These are phyloP conservation scores for Cordyceps tenuipes DNA, from an alignment of 2,329 filamentous ascomycete genomes.

Conservation along the genomic window DNA sequence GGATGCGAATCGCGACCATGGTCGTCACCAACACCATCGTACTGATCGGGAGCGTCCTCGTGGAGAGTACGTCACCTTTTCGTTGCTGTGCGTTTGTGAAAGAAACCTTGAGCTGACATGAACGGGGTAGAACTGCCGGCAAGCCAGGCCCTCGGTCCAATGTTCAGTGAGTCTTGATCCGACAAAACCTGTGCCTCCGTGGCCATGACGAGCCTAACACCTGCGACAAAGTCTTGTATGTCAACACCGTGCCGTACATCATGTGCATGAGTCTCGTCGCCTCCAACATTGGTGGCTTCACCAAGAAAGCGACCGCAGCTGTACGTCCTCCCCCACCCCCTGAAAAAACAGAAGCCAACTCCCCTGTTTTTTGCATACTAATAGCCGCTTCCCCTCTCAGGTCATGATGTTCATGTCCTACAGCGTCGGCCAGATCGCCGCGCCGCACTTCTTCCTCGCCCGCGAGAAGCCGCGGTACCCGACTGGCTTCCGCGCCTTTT, in stretches of 20 bases:
- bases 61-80: not conserved
- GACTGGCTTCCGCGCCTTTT: conserved; percentile 11
- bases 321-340: not conserved
- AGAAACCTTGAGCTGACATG: not conserved
- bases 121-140: not conserved
- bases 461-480: conserved; percentile 8
- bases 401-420: not conserved
- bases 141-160: not conserved
- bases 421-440: not conserved
- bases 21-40: not conserved
- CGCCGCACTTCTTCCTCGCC: not conserved
- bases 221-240: not conserved
- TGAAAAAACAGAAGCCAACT: too few relatives aligned
- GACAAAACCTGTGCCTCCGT: not conserved
- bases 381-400: not conserved
- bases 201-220: not conserved
- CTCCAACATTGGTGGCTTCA: not conserved
- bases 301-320: not conserved
- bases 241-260: not conserved
- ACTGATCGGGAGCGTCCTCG: not conserved
- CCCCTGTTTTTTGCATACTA: too few relatives aligned
- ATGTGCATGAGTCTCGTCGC: not conserved
- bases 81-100: not conserved
- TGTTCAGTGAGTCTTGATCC: not conserved
- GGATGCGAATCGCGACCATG: not conserved